A percentile compares a stretch with the other conserved stretches of the same genome.
These are phyloP conservation scores for Spongispora temasekensis DNA, from an alignment of 1,284 basidiomycete genomes.

Conservation along the genomic window DNA sequence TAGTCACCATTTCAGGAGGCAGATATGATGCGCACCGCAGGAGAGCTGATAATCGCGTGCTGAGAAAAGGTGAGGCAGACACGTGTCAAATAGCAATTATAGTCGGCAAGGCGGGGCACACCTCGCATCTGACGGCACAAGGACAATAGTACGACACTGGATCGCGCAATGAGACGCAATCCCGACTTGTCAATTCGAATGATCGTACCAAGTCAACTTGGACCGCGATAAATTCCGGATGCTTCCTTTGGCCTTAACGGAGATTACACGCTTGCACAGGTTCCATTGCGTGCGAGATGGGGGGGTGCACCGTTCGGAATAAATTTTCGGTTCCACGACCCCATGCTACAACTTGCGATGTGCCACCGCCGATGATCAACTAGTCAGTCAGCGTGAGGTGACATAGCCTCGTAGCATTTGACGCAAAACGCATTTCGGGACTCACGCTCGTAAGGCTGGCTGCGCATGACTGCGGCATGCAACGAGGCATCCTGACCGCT, in stretches of 20 bases:
- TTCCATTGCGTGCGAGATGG: slow-evolving; percentile 13
- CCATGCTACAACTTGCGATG: slow-evolving; percentile 10
- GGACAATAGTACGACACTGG: slow-evolving; percentile 19
- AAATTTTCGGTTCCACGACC: no score
- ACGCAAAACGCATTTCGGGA: slow-evolving; percentile 1
- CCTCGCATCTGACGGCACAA: slow-evolving; percentile 11
- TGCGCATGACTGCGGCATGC: neutral
- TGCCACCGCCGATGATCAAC: slow-evolving; percentile 1
- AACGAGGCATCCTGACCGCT: neutral
- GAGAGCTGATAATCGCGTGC: slow-evolving; percentile 39
- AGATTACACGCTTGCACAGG: slow-evolving; percentile 21
- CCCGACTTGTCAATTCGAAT: neutral
- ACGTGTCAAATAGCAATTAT: slow-evolving; percentile 25
- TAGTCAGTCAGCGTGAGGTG: neutral
- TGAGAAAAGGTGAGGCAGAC: slow-evolving; percentile 28
- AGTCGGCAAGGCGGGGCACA: slow-evolving; percentile 18
- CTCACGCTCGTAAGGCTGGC: neutral
- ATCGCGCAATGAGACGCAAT: slow-evolving; percentile 11
- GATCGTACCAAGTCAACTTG: no score
- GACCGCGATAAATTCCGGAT: neutral
- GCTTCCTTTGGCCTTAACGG: slow-evolving; percentile 13
- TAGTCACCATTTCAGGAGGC: slow-evolving; percentile 23
- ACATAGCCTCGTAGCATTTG: neutral
- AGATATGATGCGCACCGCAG: slow-evolving; percentile 35
- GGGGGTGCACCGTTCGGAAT: no score